Evolutionary conservation across 2,329 filamentous ascomycete genomes (phyloP), one percentile per base, ranked within the genome.

Genomic region (Penicillium sp.): DNA sequence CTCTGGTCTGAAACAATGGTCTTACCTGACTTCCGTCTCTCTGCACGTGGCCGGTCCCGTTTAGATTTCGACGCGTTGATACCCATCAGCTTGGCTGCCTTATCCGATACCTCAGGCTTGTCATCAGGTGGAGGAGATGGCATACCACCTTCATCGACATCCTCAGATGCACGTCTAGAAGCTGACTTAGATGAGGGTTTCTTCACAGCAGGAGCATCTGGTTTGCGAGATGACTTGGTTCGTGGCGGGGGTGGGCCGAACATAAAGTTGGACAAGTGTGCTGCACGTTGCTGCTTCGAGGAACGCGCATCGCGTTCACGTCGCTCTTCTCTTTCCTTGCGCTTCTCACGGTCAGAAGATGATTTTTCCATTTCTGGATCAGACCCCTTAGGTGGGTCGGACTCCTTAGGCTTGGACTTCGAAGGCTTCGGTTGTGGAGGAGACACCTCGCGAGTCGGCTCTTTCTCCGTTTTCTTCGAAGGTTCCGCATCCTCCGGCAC

Each of bases 21-120:
- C 65, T 57, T 69, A 75, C 73, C 60, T 51, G 69, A 66, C 61
- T 66, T 74, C 50, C 79, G 85, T 51, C 82, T 81, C 69, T 83
- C 77, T 66, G 82, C 79, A 59, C 77, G 77, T 56, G 76, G 78
- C 46, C 77, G 78, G 11, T 78, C 77, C 39, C 63, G 67, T 36
- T 60, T 67, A 5, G 77, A 78, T 62, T 78, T 80, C 24, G 77
- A 70, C 52, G 72, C 74, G 56, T 72, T 78, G 55, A 84, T 74
- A 62, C 77, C 92, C 85, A 94, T 85, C 48, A 93, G 75, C 72
- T 87, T 92, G 28, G 90, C 90, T 24, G 90, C 91, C 73, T 95
- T 96, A 42, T 85, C 82, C 7, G 87, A 82, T 67, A 91, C 82
- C 48, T 84, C 83, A 3, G 81, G 81, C 37, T 80, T 76, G 28